Base-by-base conservation (phyloP, 129 eudicot species). In the Chrysanthemum seticuspe region DNA sequence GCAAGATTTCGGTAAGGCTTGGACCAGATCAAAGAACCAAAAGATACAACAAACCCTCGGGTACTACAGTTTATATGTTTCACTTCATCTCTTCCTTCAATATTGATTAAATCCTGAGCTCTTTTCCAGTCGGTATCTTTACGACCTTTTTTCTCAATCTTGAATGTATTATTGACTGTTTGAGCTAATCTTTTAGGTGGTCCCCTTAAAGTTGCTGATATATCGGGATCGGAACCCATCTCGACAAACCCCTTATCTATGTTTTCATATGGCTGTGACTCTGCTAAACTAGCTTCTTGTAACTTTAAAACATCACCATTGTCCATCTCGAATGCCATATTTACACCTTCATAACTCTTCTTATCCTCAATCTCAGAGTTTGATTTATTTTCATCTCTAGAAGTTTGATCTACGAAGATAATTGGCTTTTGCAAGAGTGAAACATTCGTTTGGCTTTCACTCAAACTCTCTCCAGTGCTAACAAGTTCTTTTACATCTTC, bases 11-110 rank as follows among this genome's bases (percentile, higher is more conserved):
- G 93, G 34, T 95, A 88, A 31, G 99, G 99, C 76, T 91, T 82
- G 83, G 91, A 91, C 71, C 99, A 97, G 50, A 87, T 83, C 82
- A 95, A 82, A 77, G 97, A 91, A 65, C 96, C 86, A 69, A 88
- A 91, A 10, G 96, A 85, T 86, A 91, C 99, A 73, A 76, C 94
- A 78, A 95, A 95, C 56, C 99, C 99, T 25, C 90, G 80, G 62
- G 95, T 76, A 80, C 96, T 91, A 75, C 86, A 80, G 75, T 95
- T 95, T 78, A 91, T 86, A 72, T 88, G 34, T 79, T 95, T 97
- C 62, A 91, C 97, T 73, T 85, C 95, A 68, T 75, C 97, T 80
- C 96, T 88, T 58, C 76, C 85, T 75, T 85, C 95, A 6, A 74
- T 70, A 65, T 83, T 81, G 50, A 83, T 76, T 70, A 87, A 82